Percentiles rank a stretch among this genome's conserved stretches.
These are phyloP conservation scores for Urostyla sp. DNA, from an alignment of 73 alveolate species.

Conservation along the genomic window DNA sequence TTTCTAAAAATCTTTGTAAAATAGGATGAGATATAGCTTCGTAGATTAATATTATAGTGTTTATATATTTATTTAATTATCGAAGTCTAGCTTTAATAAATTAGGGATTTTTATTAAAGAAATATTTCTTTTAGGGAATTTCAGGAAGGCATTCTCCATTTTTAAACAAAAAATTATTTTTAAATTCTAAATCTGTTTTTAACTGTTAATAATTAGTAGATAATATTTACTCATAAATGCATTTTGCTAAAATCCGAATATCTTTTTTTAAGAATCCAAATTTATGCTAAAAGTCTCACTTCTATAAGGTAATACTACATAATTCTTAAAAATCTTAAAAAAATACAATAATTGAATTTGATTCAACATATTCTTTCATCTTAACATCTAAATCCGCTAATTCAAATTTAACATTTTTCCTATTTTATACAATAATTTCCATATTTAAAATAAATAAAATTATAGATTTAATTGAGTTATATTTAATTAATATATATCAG, in stretches of 20 bases:
- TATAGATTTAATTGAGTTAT: too few relatives aligned
- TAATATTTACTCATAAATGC: constrained; percentile 44
- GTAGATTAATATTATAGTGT: constrained; percentile 55
- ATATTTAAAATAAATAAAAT: not conserved
- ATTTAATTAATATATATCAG: too few relatives aligned
- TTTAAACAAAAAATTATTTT: too few relatives aligned
- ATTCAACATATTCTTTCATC: constrained; percentile 38
- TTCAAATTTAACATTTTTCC: constrained; percentile 58
- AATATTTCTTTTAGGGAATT: constrained; percentile 58
- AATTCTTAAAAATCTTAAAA: not conserved
- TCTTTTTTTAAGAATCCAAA: constrained; percentile 64
- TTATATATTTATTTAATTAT: constrained; percentile 50
- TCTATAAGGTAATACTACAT: constrained; percentile 56
- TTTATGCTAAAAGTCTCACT: constrained; percentile 55
- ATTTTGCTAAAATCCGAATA: constrained; percentile 61
- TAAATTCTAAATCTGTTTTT: constrained; percentile 56
- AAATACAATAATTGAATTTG: constrained; percentile 19
- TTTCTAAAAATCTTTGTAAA: constrained; percentile 62
- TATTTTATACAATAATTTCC: constrained; percentile 53
- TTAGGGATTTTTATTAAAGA: constrained; percentile 49
- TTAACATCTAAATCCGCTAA: constrained; percentile 62
- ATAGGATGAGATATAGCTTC: constrained; percentile 77
- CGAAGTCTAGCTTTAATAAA: constrained; percentile 39
- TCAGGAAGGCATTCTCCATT: constrained; percentile 61
- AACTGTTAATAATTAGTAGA: not conserved